These are phyloP conservation scores for Phalaenopsis aphrodite DNA, from an alignment of 106 monocot genomes.

Conservation along the genomic window DNA sequence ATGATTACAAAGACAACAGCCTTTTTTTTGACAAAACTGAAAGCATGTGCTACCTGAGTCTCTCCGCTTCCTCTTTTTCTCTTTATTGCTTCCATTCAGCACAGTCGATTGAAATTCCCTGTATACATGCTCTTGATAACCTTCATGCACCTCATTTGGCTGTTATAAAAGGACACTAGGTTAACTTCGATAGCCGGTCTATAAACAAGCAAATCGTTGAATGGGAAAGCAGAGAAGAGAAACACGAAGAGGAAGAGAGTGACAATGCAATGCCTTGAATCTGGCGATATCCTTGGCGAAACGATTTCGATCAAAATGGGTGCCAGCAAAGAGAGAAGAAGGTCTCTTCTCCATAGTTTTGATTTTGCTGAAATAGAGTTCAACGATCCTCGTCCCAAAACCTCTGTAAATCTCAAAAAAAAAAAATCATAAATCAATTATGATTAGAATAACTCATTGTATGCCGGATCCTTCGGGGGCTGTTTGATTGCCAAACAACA, in stretches of 20 bases:
- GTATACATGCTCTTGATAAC: neutral
- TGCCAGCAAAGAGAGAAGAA: slow-evolving; percentile 58
- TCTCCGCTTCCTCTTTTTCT: slow-evolving; percentile 48
- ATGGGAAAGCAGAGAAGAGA: neutral
- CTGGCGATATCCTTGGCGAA: slow-evolving; percentile 52
- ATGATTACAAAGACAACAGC: neutral
- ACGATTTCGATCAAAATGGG: slow-evolving; percentile 54
- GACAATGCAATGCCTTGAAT: slow-evolving; percentile 27
- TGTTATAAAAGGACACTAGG: slow-evolving; percentile 3
- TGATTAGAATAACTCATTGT: neutral
- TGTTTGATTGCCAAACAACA: neutral
- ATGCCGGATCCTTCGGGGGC: neutral
- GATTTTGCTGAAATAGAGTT: neutral
- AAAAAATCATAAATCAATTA: neutral
- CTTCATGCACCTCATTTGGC: slow-evolving; percentile 23
- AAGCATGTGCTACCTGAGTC: slow-evolving; percentile 7
- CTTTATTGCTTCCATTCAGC: slow-evolving; percentile 20
- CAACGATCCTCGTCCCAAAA: neutral
- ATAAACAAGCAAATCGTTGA: neutral
- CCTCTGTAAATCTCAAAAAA: neutral
- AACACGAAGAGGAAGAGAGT: neutral
- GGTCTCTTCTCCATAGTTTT: slow-evolving; percentile 41
- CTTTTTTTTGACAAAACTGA: neutral
- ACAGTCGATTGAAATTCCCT: neutral
- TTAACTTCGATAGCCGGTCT: neutral